Conservation (phyloP, 2,329 filamentous ascomycete genomes). For the Onygenales sp. region DNA sequence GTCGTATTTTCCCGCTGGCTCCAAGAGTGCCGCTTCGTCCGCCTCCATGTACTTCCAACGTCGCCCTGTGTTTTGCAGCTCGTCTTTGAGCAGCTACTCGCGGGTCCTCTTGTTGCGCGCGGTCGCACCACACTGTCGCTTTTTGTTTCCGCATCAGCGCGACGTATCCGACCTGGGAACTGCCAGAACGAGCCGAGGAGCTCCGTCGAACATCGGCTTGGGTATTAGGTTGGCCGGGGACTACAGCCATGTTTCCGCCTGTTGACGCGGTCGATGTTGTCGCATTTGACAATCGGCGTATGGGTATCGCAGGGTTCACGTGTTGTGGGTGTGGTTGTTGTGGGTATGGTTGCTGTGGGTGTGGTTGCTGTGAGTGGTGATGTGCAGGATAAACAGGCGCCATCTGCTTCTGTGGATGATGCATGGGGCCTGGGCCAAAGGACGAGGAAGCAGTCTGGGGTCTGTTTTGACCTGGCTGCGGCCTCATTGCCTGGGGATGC, state of each 20-base stretch:
- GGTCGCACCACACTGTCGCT: slow-evolving; percentile 96
- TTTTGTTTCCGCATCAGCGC: slow-evolving; percentile 95
- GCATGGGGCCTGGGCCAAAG: slow-evolving; percentile 9
- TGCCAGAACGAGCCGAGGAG: slow-evolving; percentile 66
- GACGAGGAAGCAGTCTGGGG: slow-evolving; percentile 10
- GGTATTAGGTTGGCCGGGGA: slow-evolving; percentile 16
- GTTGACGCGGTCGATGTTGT: slow-evolving; percentile 33
- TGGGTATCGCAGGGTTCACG: slow-evolving; percentile 5
- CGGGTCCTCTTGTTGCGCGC: slow-evolving; percentile 84
- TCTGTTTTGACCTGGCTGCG: slow-evolving; percentile 8
- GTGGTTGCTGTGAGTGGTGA: slow-evolving; percentile 3
- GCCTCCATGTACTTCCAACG: slow-evolving; percentile 65
- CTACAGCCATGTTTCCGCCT: slow-evolving; percentile 19
- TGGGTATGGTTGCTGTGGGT: not conserved
- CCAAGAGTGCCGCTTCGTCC: slow-evolving; percentile 55
- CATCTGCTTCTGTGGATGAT: slow-evolving; percentile 5
- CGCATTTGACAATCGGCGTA: slow-evolving; percentile 29
- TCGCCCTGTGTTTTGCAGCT: slow-evolving; percentile 77
- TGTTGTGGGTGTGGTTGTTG: slow-evolving; percentile 1
- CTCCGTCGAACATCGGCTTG: slow-evolving; percentile 53
- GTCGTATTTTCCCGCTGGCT: slow-evolving; percentile 70
- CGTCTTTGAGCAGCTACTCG: slow-evolving; percentile 72
- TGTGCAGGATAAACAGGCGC: slow-evolving; percentile 6
- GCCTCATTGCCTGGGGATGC: not conserved
- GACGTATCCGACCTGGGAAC: slow-evolving; percentile 68